Base-by-base conservation (phyloP, 2,329 filamentous ascomycete species). In the Botrytis deweyae region DNA sequence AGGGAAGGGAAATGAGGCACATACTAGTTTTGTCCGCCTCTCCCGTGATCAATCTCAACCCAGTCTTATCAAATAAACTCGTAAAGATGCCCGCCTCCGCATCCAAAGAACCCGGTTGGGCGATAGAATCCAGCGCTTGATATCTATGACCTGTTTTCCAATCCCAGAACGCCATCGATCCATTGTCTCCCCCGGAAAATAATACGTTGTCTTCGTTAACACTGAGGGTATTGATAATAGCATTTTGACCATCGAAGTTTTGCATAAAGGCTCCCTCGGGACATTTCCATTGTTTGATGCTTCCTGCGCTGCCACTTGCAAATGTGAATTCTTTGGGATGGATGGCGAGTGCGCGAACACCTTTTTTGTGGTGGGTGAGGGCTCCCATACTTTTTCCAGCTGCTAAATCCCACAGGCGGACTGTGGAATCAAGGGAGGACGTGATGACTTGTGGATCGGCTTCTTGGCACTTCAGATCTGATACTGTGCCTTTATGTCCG, bases 261-360 rank as follows among this genome's bases (percentile, higher is more conserved):
- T 98, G 95, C 96, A 99, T 99, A 82, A 99, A 98, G 25, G 94
- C 94, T 55, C 95, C 97, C 81, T 98, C 94, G 1, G 97, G 97
- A 78, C 95, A 98, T 83, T 98, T 98, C 95, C 96, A 99, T 84
- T 99, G 96, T 86, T 99, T 99, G 84, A 99, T 98, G 81, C 93
- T 95, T 38, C 93, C 92, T 0, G 95, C 95, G 80, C 94, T 97
- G 62, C 92, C 96, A 75, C 90, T 95, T 7, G 96, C 96, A 81
- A 99, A 99, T 0, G 97, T 99, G 81, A 97, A 99, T 83, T 99
- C 96, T 75, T 89, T 90, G 0, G 97, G 96, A 81, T 99, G 96
- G 5, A 92, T 88, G 18, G 93, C 89, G 20, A 99, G 87, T 4
- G 92, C 91, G 69, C 96, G 90, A 18, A 99, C 95, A 73, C 95